phyloP scores from a whole-genome alignment of 2,329 filamentous ascomycete species.

The Pyrenochaeta sp. region DNA sequence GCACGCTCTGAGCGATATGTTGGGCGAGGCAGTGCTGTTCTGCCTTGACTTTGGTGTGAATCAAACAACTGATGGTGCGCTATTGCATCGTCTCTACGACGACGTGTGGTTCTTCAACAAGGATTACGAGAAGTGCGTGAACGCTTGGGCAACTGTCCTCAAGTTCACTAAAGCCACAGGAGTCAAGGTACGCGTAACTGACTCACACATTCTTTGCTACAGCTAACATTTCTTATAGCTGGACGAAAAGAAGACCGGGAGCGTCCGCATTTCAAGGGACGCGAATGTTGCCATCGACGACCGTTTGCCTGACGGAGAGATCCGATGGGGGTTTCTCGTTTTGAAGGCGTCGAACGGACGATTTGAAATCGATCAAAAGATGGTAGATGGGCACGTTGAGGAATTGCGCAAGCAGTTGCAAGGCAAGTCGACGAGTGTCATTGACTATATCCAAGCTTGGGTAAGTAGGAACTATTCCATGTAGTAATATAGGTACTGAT shows the following conservation, averaged over 20 bases:
- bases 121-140: constrained; percentile 50
- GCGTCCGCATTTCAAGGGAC: constrained; percentile 44
- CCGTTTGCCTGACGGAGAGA: constrained; percentile 37
- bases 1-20: constrained; percentile 57
- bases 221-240: constrained; percentile 33
- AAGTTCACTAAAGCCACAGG: constrained; percentile 55
- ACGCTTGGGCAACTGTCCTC: constrained; percentile 56
- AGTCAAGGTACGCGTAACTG: constrained; percentile 37
- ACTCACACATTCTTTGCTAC: neutral
- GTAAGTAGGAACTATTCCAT: constrained; percentile 3
- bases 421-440: constrained; percentile 41
- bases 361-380: constrained; percentile 45
- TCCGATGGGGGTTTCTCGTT: constrained; percentile 45
- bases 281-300: constrained; percentile 23
- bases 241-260: constrained; percentile 54
- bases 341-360: constrained; percentile 35
- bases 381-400: constrained; percentile 42
- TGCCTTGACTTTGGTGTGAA: constrained; percentile 59
- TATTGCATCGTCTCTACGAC: constrained; percentile 59
- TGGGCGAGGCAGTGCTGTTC: constrained; percentile 59
- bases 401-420: constrained; percentile 41
- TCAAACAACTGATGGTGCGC: constrained; percentile 50
- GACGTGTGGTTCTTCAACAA: constrained; percentile 60
- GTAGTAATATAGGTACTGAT: constrained; percentile 2
- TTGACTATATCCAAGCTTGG: constrained; percentile 41